Percentiles rank a stretch among this genome's conserved stretches.
phyloP scores from a whole-genome alignment of 768 basidiomycete genomes.

The Leccinum rimulosum region DNA sequence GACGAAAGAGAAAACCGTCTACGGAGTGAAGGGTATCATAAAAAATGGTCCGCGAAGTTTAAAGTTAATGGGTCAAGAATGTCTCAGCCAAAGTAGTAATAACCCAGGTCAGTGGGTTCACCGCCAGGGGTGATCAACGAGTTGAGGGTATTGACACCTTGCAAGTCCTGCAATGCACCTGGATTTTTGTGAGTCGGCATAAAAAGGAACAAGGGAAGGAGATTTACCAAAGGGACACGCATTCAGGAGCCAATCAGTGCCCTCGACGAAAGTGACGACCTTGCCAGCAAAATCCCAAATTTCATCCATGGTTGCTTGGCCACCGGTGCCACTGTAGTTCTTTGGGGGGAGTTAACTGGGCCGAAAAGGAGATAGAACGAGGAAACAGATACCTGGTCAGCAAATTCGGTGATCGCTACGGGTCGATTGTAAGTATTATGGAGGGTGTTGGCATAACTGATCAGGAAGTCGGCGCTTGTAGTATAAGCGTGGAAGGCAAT shows the following conservation, averaged over 20 bases:
- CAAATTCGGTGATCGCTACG: constrained; percentile 68
- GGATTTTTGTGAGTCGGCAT: constrained; percentile 8
- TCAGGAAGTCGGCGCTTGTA: constrained; percentile 43
- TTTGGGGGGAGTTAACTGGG: constrained; percentile 25
- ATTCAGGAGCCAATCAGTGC: constrained; percentile 28
- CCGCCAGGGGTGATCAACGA: constrained; percentile 44
- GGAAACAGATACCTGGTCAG: constrained; percentile 51
- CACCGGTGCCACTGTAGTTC: constrained; percentile 48
- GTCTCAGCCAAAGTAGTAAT: constrained; percentile 39
- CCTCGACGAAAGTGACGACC: constrained; percentile 43
- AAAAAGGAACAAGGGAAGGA: background rate
- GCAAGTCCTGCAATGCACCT: constrained; percentile 54
- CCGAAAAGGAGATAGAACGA: background rate
- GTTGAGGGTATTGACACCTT: constrained; percentile 53
- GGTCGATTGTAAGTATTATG: constrained; percentile 40
- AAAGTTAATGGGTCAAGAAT: background rate
- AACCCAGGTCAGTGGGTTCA: constrained; percentile 51
- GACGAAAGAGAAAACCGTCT: constrained; percentile 8
- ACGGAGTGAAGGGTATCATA: constrained; percentile 20
- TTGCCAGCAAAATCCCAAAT: constrained; percentile 45
- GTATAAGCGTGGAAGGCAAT: constrained; percentile 74
- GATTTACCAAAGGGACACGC: constrained; percentile 63
- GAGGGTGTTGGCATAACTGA: constrained; percentile 47
- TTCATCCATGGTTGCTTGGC: constrained; percentile 36
- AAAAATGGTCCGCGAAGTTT: constrained; percentile 5